A percentile compares a stretch with the other conserved stretches of the same genome.
These are phyloP conservation scores for Aspergillus ustus DNA, from an alignment of 2,329 filamentous ascomycete species.

Conservation along the genomic window DNA sequence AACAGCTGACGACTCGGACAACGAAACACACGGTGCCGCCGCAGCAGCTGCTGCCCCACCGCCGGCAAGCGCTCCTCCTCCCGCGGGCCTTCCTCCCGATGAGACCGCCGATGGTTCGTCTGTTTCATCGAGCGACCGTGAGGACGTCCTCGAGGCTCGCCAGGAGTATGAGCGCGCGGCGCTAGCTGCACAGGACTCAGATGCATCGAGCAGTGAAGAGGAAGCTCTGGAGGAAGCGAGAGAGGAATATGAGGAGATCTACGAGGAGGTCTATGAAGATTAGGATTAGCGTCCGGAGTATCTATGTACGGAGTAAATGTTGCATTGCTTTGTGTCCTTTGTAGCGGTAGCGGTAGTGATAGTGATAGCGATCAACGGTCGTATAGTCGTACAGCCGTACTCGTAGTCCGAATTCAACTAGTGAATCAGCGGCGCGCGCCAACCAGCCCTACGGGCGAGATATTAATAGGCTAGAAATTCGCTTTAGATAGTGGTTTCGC, in stretches of 20 bases:
- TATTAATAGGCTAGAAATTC: background rate
- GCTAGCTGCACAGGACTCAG: slow-evolving; percentile 8
- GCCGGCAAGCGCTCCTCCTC: slow-evolving; percentile 1
- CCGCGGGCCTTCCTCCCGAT: slow-evolving; percentile 5
- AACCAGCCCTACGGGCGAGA: background rate
- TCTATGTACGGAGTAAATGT: too few relatives aligned
- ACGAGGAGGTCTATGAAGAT: slow-evolving; percentile 10
- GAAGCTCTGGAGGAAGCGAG: slow-evolving; percentile 8
- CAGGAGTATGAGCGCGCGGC: slow-evolving; percentile 10
- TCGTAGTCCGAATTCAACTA: background rate
- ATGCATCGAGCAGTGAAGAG: slow-evolving; percentile 12
- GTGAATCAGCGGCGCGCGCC: background rate
- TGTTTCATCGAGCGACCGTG: slow-evolving; percentile 9
- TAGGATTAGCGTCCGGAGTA: slow-evolving; percentile 1
- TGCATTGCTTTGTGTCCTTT: background rate
- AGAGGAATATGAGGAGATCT: slow-evolving; percentile 8
- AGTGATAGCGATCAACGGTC: too few relatives aligned
- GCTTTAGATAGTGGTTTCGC: too few relatives aligned
- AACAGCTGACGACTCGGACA: slow-evolving; percentile 3
- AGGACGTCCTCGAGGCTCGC: slow-evolving; percentile 9
- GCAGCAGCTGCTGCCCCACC: background rate
- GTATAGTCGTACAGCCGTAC: background rate
- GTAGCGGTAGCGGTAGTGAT: background rate
- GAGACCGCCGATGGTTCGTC: slow-evolving; percentile 8
- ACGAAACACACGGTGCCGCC: background rate